A percentile compares a stretch with the other conserved stretches of the same genome.
Conservation (phyloP, 805 yeast species). For the Maudiozyma saulgeensis region DNA sequence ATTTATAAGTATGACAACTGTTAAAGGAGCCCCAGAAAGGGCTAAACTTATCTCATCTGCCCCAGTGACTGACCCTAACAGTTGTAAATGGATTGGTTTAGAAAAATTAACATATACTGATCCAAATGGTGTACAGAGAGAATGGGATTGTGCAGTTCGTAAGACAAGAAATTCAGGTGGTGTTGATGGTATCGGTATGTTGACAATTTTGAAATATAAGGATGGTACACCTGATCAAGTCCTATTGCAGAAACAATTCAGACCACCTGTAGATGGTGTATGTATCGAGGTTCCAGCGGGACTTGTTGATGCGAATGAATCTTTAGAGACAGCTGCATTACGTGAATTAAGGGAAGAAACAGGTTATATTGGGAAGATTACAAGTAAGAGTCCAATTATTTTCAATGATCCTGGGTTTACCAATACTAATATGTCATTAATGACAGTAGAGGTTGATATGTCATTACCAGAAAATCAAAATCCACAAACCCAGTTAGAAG, state of each 20-base stretch:
- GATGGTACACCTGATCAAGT: conserved; percentile 41
- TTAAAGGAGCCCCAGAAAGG: conserved; percentile 30
- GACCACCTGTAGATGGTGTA: conserved; percentile 86
- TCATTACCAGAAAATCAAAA: conserved; percentile 50
- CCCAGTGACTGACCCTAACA: conserved; percentile 29
- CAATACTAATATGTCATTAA: conserved; percentile 76
- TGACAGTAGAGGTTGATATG: conserved; percentile 70
- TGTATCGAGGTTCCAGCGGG: conserved; percentile 96
- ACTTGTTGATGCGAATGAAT: conserved; percentile 74
- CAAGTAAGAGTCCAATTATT: conserved; percentile 38
- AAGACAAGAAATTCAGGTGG: conserved; percentile 52
- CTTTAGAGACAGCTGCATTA: conserved; percentile 68
- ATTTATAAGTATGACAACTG: conserved; percentile 12
- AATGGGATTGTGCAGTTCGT: conserved; percentile 88
- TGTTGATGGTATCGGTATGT: conserved; percentile 85
- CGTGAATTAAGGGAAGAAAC: conserved; percentile 90
- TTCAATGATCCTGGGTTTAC: conserved; percentile 83
- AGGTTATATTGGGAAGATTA: conserved; percentile 70
- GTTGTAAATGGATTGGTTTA: conserved; percentile 60
- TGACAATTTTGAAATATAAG: conserved; percentile 53
- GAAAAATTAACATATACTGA: conserved; percentile 61
- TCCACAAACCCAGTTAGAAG: conserved; percentile 74
- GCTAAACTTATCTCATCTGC: conserved; percentile 28
- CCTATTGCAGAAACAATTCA: conserved; percentile 76
- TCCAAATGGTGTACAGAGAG: conserved; percentile 58